Percentiles rank a stretch among this genome's conserved stretches.
These are phyloP conservation scores for Wallacemonas collosoma DNA, from an alignment of 208 protist genomes.

Conservation along the genomic window DNA sequence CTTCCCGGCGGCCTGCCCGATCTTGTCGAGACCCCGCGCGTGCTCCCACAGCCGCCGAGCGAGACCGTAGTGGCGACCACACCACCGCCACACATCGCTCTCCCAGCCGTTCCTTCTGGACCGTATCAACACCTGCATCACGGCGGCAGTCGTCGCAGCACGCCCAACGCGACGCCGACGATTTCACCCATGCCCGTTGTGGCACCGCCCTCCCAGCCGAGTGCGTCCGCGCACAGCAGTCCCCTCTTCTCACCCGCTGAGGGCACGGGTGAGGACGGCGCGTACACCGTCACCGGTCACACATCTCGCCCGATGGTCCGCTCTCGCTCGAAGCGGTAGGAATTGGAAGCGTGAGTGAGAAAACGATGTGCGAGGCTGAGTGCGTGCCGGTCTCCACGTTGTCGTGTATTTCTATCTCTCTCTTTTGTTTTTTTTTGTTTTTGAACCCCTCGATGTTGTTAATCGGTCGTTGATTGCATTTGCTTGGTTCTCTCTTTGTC, in stretches of 20 bases:
- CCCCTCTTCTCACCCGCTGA: conserved; percentile 7
- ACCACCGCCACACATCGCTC: background rate
- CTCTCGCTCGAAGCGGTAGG: conserved; percentile 19
- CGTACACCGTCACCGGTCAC: conserved; percentile 52
- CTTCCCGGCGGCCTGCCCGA: conserved; percentile 21
- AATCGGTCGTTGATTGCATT: background rate
- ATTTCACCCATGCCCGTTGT: conserved; percentile 1
- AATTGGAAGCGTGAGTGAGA: no score
- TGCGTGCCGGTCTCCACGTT: no score
- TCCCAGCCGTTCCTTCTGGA: conserved; percentile 18
- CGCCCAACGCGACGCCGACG: background rate
- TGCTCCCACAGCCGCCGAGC: conserved; percentile 3
- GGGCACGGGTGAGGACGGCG: conserved; percentile 4
- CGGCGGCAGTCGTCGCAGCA: conserved; percentile 6
- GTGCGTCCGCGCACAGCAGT: background rate
- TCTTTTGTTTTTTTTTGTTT: conserved; percentile 15
- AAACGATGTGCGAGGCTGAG: no score
- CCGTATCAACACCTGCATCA: conserved; percentile 63
- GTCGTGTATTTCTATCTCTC: background rate
- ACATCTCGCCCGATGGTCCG: conserved; percentile 73
- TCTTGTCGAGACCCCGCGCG: conserved; percentile 19
- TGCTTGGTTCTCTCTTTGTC: background rate
- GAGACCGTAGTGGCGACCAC: background rate
- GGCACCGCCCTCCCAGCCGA: background rate
- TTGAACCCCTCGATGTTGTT: background rate